phyloP scores from a whole-genome alignment of 2,329 filamentous ascomycete genomes.

The Trichocomaceae sp. region DNA sequence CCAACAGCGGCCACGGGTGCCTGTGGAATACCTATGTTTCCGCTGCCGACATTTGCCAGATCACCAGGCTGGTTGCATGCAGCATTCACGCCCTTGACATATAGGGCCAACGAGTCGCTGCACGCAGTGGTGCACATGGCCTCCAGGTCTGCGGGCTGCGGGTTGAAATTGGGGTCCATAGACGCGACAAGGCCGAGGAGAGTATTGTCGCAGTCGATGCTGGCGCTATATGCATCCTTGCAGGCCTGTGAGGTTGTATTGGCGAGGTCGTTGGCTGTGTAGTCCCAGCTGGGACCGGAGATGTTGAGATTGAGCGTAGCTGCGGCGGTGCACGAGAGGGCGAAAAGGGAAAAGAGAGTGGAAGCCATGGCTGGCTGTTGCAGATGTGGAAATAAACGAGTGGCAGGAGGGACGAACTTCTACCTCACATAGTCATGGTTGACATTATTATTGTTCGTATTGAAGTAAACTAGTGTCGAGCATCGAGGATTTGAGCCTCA shows the following conservation, averaged over 20 bases:
- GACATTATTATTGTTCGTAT: neutral
- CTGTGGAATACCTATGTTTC: constrained; percentile 12
- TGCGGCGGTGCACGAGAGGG: constrained; percentile 14
- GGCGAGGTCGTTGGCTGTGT: constrained; percentile 24
- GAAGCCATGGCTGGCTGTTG: constrained; percentile 12
- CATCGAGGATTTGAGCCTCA: neutral
- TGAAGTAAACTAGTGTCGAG: neutral
- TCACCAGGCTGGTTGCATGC: constrained; percentile 23
- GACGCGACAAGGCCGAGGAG: constrained; percentile 26
- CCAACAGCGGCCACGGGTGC: constrained; percentile 17
- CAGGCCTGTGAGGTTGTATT: constrained; percentile 25
- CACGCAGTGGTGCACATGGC: constrained; percentile 23
- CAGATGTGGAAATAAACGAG: neutral
- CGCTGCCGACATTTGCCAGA: constrained; percentile 17
- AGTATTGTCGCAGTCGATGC: constrained; percentile 25
- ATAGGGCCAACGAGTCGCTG: constrained; percentile 20
- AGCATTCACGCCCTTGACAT: constrained; percentile 20
- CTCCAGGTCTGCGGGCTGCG: constrained; percentile 19
- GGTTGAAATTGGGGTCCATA: constrained; percentile 22
- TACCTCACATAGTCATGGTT: neutral
- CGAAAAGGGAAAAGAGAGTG: constrained; percentile 13
- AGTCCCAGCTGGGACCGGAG: constrained; percentile 26
- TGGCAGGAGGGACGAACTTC: neutral
- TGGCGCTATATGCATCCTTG: constrained; percentile 24
- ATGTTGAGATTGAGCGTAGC: constrained; percentile 25